These are phyloP conservation scores for Mycothermus thermophilus DNA, from an alignment of 495 filamentous ascomycete genomes.

Conservation along the genomic window DNA sequence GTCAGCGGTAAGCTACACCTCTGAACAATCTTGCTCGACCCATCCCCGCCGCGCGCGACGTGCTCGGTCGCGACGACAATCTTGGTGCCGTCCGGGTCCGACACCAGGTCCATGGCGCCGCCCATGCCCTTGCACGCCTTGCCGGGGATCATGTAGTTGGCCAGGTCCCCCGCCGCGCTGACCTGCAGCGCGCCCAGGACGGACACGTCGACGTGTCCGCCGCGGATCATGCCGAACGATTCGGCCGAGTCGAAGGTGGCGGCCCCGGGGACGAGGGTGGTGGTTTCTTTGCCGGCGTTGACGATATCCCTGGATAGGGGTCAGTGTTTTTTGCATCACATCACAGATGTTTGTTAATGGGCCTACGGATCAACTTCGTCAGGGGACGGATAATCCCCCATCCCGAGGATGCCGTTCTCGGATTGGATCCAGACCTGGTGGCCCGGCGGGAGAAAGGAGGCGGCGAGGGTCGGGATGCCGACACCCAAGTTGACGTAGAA, in stretches of 20 bases:
- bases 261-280: conserved; percentile 43
- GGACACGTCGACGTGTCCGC: conserved; percentile 45
- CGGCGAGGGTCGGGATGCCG: conserved; percentile 48
- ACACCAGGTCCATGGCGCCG: conserved; percentile 49
- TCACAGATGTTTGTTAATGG: neutral
- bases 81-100: conserved; percentile 45
- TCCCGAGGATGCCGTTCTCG: conserved; percentile 48
- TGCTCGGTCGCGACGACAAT: conserved; percentile 50
- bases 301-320: conserved; percentile 31
- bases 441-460: conserved; percentile 37
- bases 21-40: conserved; percentile 44
- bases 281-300: conserved; percentile 50
- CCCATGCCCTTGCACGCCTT: conserved; percentile 53
- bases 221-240: conserved; percentile 48
- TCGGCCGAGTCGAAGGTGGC: conserved; percentile 44
- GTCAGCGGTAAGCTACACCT: conserved; percentile 43
- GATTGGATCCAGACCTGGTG: conserved; percentile 44
- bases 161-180: conserved; percentile 41
- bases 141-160: conserved; percentile 52
- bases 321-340: neutral
- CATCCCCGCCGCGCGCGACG: conserved; percentile 47
- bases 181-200: conserved; percentile 50
- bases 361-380: conserved; percentile 38
- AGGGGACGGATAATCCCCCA: conserved; percentile 45
- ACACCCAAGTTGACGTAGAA: conserved; percentile 57